Evolutionary conservation across 2,329 filamentous ascomycete species (phyloP), one percentile per base, ranked within the genome.

Genomic region (Trichoderma aggressivum): DNA sequence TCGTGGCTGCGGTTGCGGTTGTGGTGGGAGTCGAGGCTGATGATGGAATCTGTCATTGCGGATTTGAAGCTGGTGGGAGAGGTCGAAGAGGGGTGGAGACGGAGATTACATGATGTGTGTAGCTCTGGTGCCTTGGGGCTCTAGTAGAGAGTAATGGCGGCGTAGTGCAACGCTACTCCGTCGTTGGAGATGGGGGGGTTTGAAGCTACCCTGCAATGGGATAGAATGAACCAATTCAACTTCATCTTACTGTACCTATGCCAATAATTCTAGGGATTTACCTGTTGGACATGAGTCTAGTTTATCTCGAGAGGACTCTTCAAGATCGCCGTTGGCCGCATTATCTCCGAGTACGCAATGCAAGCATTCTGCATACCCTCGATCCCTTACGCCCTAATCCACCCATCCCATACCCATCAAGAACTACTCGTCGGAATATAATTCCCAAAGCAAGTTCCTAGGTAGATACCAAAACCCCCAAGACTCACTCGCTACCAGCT

Each of bases 21-120:
- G 66, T 59, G 65, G 30, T 50, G 60, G 28, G 70, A 70, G 59
- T 64, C 70, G 66, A 64, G 70, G 28, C 56, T 36, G 47, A 64
- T 59, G 47, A 32, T 39, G 60, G 43, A 62, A 43, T 65, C 59
- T 36, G 66, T 72, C 70, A 72, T 72, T 43, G 70, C 70, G 39
- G 64, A 28, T 24, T 56, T 56, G 24, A 30, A 14, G 10, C 28
- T 11, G n/a, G 24, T 26, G 34, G 32, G 11, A 8, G 11, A n/a
- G 26, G 28, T 59, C 58, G 28, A 59, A 30, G 39, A 59, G 43
- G 43, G 55, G 66, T 61, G 65, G 65, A 60, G 65, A 60, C 55
- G 34, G 26, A 39, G 62, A 36, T 36, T 65, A n/a, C 43, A 32
- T n/a, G 36, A 47, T 21, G 14, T 28, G 36, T 34, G 36, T 32